A percentile compares a stretch with the other conserved stretches of the same genome.
Conservation (phyloP, 257 asterid genomes). For the Solanum paucissectum region DNA sequence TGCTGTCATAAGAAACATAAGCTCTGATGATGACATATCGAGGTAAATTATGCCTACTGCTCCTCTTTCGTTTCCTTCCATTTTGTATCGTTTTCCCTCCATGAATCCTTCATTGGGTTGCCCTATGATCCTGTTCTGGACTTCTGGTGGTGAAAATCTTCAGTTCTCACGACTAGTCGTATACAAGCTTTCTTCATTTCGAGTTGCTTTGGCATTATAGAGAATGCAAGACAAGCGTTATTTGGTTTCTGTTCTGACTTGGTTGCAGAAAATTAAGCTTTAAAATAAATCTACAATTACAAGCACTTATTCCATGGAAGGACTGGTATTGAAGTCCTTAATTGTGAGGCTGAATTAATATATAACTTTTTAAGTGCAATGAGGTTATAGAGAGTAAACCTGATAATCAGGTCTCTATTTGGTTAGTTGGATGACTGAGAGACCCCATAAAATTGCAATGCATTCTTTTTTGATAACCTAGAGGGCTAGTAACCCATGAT, state of each 20-base stretch:
- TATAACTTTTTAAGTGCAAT: not conserved
- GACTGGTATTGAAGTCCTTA: not conserved
- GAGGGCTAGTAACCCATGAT: not conserved
- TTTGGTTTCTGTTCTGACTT: not conserved
- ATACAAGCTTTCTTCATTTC: not conserved
- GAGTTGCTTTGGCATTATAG: not conserved
- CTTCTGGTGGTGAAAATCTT: not conserved
- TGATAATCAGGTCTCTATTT: not conserved
- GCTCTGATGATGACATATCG: slow-evolving; percentile 71
- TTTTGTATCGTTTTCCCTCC: not conserved
- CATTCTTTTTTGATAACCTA: not conserved
- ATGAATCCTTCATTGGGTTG: not conserved
- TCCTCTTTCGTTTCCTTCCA: not conserved
- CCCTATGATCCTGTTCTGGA: not conserved
- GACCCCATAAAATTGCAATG: not conserved
- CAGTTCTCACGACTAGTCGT: not conserved
- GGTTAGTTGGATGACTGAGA: not conserved
- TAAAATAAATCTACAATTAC: not conserved
- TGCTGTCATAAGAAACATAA: slow-evolving; percentile 59
- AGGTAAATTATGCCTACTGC: slow-evolving; percentile 33
- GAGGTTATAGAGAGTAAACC: not conserved
- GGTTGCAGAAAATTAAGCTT: not conserved
- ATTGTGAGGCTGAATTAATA: not conserved
- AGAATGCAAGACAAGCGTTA: not conserved
- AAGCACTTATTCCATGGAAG: not conserved